phyloP scores from a whole-genome alignment of 1,284 basidiomycete genomes.

The Marasmius oreades region DNA sequence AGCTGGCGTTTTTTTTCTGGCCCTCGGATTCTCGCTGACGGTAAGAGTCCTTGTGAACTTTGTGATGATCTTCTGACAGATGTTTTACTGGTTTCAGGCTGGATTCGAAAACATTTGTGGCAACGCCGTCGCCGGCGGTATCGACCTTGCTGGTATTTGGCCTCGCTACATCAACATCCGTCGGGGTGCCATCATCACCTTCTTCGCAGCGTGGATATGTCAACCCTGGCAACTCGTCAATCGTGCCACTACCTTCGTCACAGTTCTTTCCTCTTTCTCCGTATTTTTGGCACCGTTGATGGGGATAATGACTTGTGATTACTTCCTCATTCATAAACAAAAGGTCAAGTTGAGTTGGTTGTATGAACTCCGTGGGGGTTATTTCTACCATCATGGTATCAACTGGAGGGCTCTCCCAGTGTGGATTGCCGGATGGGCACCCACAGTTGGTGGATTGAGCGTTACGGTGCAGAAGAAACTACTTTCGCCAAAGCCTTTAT shows the following conservation, averaged over 20 bases:
- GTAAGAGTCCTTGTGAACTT: background rate
- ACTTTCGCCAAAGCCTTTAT: conserved; percentile 10
- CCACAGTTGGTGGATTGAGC: conserved; percentile 14
- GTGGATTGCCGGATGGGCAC: conserved; percentile 18
- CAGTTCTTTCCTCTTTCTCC: conserved; percentile 19
- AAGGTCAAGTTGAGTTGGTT: conserved; percentile 13
- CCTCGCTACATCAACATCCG: conserved; percentile 22
- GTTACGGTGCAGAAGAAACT: background rate
- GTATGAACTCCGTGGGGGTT: conserved; percentile 8
- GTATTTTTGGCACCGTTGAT: conserved; percentile 20
- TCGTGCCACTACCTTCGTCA: conserved; percentile 18
- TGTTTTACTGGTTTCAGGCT: conserved; percentile 1
- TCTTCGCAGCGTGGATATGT: conserved; percentile 17
- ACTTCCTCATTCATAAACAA: conserved; percentile 12
- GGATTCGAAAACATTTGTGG: conserved; percentile 18
- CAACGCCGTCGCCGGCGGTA: conserved; percentile 18
- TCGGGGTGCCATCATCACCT: conserved; percentile 20
- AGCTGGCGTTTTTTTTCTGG: conserved; percentile 18
- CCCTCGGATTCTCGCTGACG: conserved; percentile 16
- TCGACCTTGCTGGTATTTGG: conserved; percentile 18
- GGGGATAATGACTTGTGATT: conserved; percentile 17
- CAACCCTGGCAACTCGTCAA: conserved; percentile 20
- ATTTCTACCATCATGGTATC: conserved; percentile 11
- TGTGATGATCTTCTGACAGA: background rate
- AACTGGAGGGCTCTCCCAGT: conserved; percentile 14